Evolutionary conservation across 192 early-diverging fungal species (phyloP), one percentile per base, ranked within the genome.

Genomic region (Entophlyctis helioformis): DNA sequence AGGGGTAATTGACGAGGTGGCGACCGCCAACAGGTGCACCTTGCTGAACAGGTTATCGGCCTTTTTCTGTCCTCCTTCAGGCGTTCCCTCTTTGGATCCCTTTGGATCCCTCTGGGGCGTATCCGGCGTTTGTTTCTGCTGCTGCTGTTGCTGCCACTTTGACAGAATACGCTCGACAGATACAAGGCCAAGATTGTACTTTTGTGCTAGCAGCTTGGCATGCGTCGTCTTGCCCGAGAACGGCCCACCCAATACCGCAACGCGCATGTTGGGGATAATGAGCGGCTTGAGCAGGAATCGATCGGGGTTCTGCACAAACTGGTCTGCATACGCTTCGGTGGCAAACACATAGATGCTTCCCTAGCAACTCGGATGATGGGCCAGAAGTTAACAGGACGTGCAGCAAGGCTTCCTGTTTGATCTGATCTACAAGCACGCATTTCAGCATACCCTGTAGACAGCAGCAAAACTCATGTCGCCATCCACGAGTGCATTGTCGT

Each of bases 211-310:
- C 47, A 60, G 38, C 39, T 64, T 72, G 31, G 46, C 21, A 16
- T 64, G 57, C 15, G 68, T 69, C 13, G 72, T 53, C 48, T 75
- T 75, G 1, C 72, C 72, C 10, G 69, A 58, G 20, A 60, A 50
- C 3, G 68, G 68, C 4, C 65, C 62, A 20, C 72, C 72, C 1
- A 75, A 24, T 1, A 75, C 44, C 41, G 50, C 56, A 19, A 71
- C 32, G 1, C 24, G 47, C 26, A 69, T 19, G 5, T 40, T 18
- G 1, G 53, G 34, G 0, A 70, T 12, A 23, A 16, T 37, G 3
- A 63, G 63, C 11, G 56, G 51, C 2, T 15, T 45, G n/a, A 50
- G 33, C 3, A 75, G 37, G 42, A 62, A 75, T 33, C 51, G 56
- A 36, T 62, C 55, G 3, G 72, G 72, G 54, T 75, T 66, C 2